These are phyloP conservation scores for Ceratonia siliqua DNA, from an alignment of 306 rosid genomes.

Conservation along the genomic window DNA sequence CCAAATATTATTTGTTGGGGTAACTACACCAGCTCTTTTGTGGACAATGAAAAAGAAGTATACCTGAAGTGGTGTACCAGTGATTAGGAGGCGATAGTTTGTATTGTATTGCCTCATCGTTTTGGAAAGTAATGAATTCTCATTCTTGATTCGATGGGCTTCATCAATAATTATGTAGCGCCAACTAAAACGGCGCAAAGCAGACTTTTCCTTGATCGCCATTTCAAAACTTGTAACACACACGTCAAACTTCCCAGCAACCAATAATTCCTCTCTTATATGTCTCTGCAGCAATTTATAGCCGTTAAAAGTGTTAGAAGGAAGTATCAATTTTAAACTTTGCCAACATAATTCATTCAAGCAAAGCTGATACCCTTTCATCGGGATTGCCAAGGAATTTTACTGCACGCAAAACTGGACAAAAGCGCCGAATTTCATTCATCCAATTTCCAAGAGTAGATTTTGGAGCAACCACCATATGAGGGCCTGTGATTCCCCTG, in stretches of 20 bases:
- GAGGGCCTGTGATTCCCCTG: constrained; percentile 92
- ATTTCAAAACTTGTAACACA: constrained; percentile 98
- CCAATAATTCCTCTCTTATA: constrained; percentile 80
- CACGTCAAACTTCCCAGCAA: constrained; percentile 97
- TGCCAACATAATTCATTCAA: constrained; percentile 9
- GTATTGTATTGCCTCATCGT: constrained; percentile 93
- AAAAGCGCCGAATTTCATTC: constrained; percentile 96
- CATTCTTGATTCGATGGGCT: constrained; percentile 98
- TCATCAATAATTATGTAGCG: constrained; percentile 94
- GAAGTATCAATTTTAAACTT: background rate
- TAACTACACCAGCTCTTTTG: background rate
- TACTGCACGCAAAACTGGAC: constrained; percentile 80
- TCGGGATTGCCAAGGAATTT: constrained; percentile 98
- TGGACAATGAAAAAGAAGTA: constrained; percentile 27
- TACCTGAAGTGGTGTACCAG: constrained; percentile 99
- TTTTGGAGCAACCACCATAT: constrained; percentile 99
- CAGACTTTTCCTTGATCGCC: constrained; percentile 93
- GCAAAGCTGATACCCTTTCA: constrained; percentile 62
- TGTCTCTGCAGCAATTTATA: constrained; percentile 57
- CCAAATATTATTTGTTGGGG: background rate
- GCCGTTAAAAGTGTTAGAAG: constrained; percentile 8
- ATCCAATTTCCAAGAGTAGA: constrained; percentile 99
- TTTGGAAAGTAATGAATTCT: constrained; percentile 92
- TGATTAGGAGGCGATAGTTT: constrained; percentile 89
- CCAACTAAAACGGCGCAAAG: constrained; percentile 92